Base-by-base conservation (phyloP, 1,139 yeast species). In the Pichia sp. region DNA sequence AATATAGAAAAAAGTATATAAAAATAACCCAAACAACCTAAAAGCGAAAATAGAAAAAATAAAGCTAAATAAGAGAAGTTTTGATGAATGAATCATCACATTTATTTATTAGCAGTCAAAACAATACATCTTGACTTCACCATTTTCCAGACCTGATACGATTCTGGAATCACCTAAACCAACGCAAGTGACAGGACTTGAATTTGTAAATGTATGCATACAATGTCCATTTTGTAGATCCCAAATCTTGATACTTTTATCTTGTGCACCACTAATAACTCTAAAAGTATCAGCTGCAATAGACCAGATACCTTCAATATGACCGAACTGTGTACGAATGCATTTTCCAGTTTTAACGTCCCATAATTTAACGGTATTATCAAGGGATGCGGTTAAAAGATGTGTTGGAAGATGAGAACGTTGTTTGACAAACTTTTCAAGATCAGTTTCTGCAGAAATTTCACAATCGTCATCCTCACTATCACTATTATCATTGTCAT, bases 291-390 rank as follows among this genome's bases (percentile, higher is more conserved):
- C 97, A 0, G 96, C 94, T 15, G 91, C 86, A 46, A 91, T 83
- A 32, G 91, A 85, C 96, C 97, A 89, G 17, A 91, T 95, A 17
- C 97, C 97, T 62, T 91, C 97, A 41, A 89, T 86, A 57, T 91
- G 98, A 5, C 98, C 98, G 64, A 89, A 89, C 59, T 91, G 89
- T 0, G 98, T 89, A 44, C 96, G 71, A 17, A 86, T 77, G 56
- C 97, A 89, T 59, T 77, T 77, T 4, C 96, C 96, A 0, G 93
- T 76, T 48, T 71, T 69, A 28, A 88, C 81, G 53, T 88, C 94
- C 97, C 97, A 91, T 37, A 91, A 64, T 60, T 89, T 88, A 58
- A 91, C 86, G 12, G 97, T 89, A 60, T 88, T 89, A 61, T 91
- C 98, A 42, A 91, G 67, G 1, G 96, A 86, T 8, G 94, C 86